Evolutionary conservation across 2,329 filamentous ascomycete species (phyloP), one percentile per base, ranked within the genome.

Genomic region (Penicillium sp.): DNA sequence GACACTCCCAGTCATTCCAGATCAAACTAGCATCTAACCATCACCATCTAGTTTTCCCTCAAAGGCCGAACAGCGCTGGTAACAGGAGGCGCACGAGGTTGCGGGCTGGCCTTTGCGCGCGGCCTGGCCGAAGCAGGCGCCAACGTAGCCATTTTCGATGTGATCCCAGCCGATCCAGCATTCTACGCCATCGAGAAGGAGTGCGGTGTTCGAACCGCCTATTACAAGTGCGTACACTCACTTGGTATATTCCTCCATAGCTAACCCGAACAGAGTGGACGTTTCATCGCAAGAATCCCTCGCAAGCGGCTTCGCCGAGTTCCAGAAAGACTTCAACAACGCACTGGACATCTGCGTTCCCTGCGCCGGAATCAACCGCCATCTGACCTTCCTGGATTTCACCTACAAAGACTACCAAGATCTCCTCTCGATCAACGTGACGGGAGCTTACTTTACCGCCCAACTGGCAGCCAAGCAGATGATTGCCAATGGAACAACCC

Each of bases 391-490:
- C 48, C 65, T 76, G 0, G 72, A 75, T 2, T 75, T 70, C 9
- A 64, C 65, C 1, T 69, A 68, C 55, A 65, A 68, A 23, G 69
- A 71, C 10, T 69, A 73, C 50, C 64, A 71, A 38, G 64, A 68
- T 23, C 57, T 77, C 11, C 56, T 73, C 2, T 59, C 58, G 0
- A 69, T 76, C 43, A 77, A 77, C 45, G 67, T 72, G 29, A 61
- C 69, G 28, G 74, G 73, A 0, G 60, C 71, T 1, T 75, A 72
- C 51, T 75, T 71, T 50, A 71, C 66, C 3, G 74, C 76, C 0
- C 73, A 78, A 52, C 54, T 74, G 7, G 75, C 74, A 1, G 75
- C 75, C 0, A 69, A 71, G 46, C 69, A 72, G 23, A 79, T 80
- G 72, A 75, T 78, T 26, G 64, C 67, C 1, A 78, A 74, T 51